Base-by-base conservation (phyloP, 169 alveolate genomes). In the Eimeria necatrix region DNA sequence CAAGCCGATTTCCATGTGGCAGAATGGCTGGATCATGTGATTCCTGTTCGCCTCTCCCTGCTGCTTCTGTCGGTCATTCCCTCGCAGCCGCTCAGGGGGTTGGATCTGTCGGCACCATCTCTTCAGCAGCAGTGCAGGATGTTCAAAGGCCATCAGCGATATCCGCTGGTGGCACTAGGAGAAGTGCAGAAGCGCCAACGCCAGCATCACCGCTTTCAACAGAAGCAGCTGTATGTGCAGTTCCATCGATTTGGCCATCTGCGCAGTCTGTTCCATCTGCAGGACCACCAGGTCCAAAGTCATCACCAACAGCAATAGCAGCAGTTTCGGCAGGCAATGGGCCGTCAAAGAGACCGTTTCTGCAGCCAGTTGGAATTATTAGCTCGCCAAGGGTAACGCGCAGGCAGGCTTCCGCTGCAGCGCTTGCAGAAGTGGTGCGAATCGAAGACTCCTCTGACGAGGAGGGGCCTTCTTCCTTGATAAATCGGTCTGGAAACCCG, bases 381-480 rank as follows among this genome's bases (percentile, higher is more conserved):
- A 24, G 86, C 41, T 51, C 74, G 26, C 18, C 94, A 22, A 24
- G 49, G 84, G 24, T 68, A 53, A 88, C 94, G 3, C 94, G 93
- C 68, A 85, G 93, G 7, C 93, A 85, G 81, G 73, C 93, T 18
- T 78, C 93, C 46, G 81, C 93, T 85, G 93, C 93, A 32, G 81
- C 83, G 46, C 80, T 59, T 32, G 53, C 64, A 9, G 93, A 60
- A 56, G 93, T 85, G 59, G 93, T 85, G 59, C 80, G 81, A 24
- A 85, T 85, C 20, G 93, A 85, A 32, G 93, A 85, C 73, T 85
- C 93, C 26, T 85, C 93, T 46, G 93, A 85, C 81, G 93, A 85
- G 60, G 93, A 59, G 81, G 91, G 32, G 46, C 26, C 56, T 18
- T 52, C 32, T 61, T 70, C 46, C 53, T 32, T 10, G 20, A 12